phyloP scores from a whole-genome alignment of 257 asterid genomes.

The Solanum chaucha region DNA sequence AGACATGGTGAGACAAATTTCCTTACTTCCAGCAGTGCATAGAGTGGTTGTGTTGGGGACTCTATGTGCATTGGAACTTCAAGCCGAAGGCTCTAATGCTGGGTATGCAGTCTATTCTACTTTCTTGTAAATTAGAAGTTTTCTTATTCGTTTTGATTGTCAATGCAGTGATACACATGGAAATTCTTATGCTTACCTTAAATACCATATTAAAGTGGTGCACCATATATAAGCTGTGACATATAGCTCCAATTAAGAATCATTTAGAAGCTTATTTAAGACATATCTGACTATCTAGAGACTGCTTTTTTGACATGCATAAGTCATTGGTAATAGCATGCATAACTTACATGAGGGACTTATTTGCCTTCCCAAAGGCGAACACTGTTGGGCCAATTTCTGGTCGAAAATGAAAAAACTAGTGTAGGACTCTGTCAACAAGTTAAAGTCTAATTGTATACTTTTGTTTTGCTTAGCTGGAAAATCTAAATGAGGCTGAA shows the following conservation, averaged over 20 bases:
- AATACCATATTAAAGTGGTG: not conserved
- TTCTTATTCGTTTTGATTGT: not conserved
- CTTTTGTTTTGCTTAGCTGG: not conserved
- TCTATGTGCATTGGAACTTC: conserved; percentile 79
- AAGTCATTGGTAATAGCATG: not conserved
- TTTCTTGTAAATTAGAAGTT: not conserved
- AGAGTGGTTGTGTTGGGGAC: conserved; percentile 83
- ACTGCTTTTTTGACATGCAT: not conserved
- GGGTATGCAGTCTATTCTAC: conserved; percentile 37
- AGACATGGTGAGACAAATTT: conserved; percentile 48
- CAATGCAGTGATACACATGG: not conserved
- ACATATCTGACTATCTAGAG: not conserved
- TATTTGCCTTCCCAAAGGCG: not conserved
- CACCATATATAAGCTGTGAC: not conserved
- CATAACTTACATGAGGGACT: not conserved
- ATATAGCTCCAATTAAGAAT: not conserved
- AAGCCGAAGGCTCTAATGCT: conserved; percentile 61
- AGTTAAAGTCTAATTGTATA: not conserved
- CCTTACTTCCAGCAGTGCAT: conserved; percentile 59
- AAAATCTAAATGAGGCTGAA: not conserved
- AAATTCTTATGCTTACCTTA: not conserved
- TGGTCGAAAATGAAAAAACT: not conserved
- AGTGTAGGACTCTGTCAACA: not conserved
- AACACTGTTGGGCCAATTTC: not conserved
- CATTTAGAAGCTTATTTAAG: not conserved